Percentiles rank a stretch among this genome's conserved stretches.
Evolutionary conservation across 2,329 filamentous ascomycete genomes (phyloP).

Genomic region (Myriosclerotinia duriaeana): DNA sequence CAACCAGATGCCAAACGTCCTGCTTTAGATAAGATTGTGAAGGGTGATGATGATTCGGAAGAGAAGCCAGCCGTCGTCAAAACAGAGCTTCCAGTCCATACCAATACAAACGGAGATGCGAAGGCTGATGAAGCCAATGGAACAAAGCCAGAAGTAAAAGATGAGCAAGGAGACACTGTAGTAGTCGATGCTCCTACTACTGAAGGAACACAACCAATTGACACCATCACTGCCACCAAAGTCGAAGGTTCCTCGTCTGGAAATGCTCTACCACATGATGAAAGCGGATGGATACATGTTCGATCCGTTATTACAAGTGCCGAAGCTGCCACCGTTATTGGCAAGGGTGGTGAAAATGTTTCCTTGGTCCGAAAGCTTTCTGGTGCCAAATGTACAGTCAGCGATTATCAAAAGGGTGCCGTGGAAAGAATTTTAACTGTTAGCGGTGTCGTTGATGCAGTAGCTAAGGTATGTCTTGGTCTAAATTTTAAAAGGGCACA

Average conservation of each 20-base stretch:
- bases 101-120: conserved; percentile 46
- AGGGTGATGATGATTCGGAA: conserved; percentile 56
- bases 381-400: conserved; percentile 97
- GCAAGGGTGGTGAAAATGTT: conserved; percentile 98
- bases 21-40: conserved; percentile 87
- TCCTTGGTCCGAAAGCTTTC: conserved; percentile 94
- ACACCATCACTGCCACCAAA: conserved; percentile 47
- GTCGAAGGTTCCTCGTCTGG: conserved; percentile 31
- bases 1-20: conserved; percentile 97
- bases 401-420: conserved; percentile 94
- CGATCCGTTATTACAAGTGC: conserved; percentile 96
- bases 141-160: conserved; percentile 52
- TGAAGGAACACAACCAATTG: conserved; percentile 51
- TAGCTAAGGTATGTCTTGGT: conserved; percentile 72
- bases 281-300: conserved; percentile 95
- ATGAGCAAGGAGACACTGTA: conserved; percentile 66
- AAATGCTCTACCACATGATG: conserved; percentile 68
- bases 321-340: conserved; percentile 96
- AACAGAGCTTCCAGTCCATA: conserved; percentile 47
- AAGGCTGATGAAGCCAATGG: conserved; percentile 45
- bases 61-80: conserved; percentile 35
- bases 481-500: background rate
- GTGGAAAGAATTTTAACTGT: conserved; percentile 98
- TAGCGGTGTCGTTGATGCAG: conserved; percentile 92
- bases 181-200: conserved; percentile 54